A percentile compares a stretch with the other conserved stretches of the same genome.
Evolutionary conservation across 495 filamentous ascomycete species (phyloP).

Genomic region (Penicillium fimorum): DNA sequence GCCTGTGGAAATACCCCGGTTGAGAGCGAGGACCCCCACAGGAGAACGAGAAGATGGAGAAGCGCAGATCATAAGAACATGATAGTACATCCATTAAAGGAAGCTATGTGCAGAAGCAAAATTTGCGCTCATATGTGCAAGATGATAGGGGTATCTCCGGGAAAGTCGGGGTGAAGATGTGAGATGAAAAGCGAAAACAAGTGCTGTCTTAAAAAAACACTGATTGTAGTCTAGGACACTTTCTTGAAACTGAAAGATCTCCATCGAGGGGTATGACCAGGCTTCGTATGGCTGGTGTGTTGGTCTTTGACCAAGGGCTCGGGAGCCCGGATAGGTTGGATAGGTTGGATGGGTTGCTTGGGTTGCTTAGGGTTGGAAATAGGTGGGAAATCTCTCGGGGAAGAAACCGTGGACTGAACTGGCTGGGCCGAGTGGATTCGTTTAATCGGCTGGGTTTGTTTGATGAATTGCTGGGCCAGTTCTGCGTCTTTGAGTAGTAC

Average conservation of each 20-base stretch:
- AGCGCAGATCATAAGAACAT: conserved; percentile 27
- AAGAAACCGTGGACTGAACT: conserved; percentile 11
- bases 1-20: conserved; percentile 3
- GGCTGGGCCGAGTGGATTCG: neutral
- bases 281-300: conserved; percentile 14
- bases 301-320: conserved; percentile 14
- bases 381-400: conserved; percentile 14
- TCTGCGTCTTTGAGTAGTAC: conserved; percentile 11
- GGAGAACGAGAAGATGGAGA: conserved; percentile 17
- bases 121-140: conserved; percentile 29
- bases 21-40: conserved; percentile 2
- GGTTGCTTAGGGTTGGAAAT: conserved; percentile 20
- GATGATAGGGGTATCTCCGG: conserved; percentile 25
- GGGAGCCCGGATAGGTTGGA: neutral
- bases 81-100: conserved; percentile 38
- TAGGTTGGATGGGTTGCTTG: neutral
- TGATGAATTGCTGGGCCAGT: neutral
- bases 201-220: conserved; percentile 20
- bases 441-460: neutral
- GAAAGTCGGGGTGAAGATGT: conserved; percentile 13
- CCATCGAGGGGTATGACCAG: conserved; percentile 24
- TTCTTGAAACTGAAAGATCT: conserved; percentile 33
- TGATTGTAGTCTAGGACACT: conserved; percentile 16
- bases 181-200: conserved; percentile 17
- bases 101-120: conserved; percentile 38